Conservation (phyloP, 805 yeast genomes). For the Danielia oregonensis region DNA sequence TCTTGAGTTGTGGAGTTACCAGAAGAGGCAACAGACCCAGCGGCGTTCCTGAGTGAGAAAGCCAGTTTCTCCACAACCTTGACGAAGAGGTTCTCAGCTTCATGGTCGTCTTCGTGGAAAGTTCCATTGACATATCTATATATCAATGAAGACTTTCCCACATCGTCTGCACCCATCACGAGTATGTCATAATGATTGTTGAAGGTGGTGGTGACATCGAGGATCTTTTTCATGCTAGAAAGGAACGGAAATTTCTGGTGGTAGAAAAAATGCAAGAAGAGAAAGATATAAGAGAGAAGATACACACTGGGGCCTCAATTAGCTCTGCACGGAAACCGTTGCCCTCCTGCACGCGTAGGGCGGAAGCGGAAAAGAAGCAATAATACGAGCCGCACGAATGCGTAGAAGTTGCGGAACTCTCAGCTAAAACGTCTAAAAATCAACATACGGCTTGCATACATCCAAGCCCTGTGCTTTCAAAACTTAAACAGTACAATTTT, state of each 20-base stretch:
- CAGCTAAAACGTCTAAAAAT: too few species aligned
- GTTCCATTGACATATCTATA: constrained; percentile 11
- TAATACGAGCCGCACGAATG: too few species aligned
- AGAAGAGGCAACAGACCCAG: constrained; percentile 2
- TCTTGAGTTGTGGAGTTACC: constrained; percentile 13
- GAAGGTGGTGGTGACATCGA: constrained; percentile 11
- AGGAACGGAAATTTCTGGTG: background rate
- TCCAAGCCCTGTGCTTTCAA: too few species aligned
- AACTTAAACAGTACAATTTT: too few species aligned
- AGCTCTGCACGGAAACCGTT: too few species aligned
- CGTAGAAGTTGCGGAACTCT: too few species aligned
- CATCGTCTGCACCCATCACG: constrained; percentile 12
- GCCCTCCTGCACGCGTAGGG: too few species aligned
- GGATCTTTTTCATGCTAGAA: constrained; percentile 1
- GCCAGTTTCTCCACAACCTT: background rate
- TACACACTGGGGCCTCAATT: too few species aligned
- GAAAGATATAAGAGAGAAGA: too few species aligned
- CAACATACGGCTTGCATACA: too few species aligned
- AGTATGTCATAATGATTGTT: constrained; percentile 13
- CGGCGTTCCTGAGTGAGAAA: constrained; percentile 11
- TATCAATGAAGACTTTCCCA: constrained; percentile 15
- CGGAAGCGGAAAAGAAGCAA: too few species aligned
- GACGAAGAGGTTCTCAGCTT: constrained; percentile 1
- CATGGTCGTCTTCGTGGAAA: background rate
- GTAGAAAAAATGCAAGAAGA: background rate